Conservation (phyloP, 225 moss, liverwort and hornwort genomes). For the Bryoerythrophyllum caledonicum region DNA sequence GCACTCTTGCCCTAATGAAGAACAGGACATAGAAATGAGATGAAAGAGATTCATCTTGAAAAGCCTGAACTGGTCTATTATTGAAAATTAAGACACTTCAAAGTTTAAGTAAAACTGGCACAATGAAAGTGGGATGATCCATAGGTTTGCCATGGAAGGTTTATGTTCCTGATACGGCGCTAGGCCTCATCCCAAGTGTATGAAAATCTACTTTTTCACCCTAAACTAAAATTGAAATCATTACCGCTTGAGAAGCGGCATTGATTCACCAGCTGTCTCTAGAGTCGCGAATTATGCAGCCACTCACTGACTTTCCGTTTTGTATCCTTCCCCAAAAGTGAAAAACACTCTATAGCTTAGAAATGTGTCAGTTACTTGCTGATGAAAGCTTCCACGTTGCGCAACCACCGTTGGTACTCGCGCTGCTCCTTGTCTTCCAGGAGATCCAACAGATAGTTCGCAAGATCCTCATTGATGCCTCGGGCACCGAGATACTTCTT, state of each 20-base stretch:
- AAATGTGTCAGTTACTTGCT: constrained; percentile 36
- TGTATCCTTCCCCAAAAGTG: constrained; percentile 10
- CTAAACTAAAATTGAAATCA: constrained; percentile 18
- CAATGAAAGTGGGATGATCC: neutral
- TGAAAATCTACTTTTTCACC: neutral
- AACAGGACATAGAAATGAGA: neutral
- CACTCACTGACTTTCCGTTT: constrained; percentile 10
- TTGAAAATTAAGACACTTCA: neutral
- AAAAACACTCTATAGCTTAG: constrained; percentile 17
- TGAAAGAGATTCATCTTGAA: neutral
- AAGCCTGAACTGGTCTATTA: neutral
- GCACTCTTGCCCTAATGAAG: no score
- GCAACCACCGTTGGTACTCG: constrained; percentile 59
- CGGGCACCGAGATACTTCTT: constrained; percentile 49
- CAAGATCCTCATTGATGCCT: constrained; percentile 53
- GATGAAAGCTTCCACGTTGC: constrained; percentile 43
- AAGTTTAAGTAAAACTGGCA: neutral
- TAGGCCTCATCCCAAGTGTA: neutral
- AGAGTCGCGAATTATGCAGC: neutral
- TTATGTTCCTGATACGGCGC: neutral
- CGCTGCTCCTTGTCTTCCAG: constrained; percentile 63
- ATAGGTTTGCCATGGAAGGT: neutral
- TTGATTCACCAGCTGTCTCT: constrained; percentile 4
- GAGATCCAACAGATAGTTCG: constrained; percentile 57
- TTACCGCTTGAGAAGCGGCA: constrained; percentile 9